Evolutionary conservation across 768 basidiomycete species (phyloP).

Genomic region (Boletus eberwhitei): DNA sequence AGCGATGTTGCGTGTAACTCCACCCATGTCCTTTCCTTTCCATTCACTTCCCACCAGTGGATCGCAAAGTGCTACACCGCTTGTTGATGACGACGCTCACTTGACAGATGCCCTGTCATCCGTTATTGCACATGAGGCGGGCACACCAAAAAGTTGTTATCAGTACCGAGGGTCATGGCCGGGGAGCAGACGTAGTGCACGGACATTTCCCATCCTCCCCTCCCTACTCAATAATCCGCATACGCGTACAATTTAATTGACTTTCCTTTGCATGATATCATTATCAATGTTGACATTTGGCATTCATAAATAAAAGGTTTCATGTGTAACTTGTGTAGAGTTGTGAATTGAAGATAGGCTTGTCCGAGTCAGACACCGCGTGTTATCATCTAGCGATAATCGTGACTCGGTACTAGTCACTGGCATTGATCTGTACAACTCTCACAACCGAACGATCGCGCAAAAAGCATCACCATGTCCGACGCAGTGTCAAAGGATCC

Average conservation of each 20-base stretch:
- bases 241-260: constrained; percentile 22
- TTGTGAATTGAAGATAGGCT: not conserved
- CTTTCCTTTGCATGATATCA: constrained; percentile 28
- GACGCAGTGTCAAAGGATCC: constrained; percentile 25
- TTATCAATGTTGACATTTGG: constrained; percentile 20
- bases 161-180: constrained; percentile 26
- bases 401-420: not conserved
- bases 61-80: not conserved
- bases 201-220: constrained; percentile 32
- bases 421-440: not conserved
- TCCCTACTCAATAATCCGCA: constrained; percentile 26
- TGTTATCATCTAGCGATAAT: not conserved
- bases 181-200: constrained; percentile 38
- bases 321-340: constrained; percentile 4
- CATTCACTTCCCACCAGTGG: not conserved
- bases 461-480: constrained; percentile 15
- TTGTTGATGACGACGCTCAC: constrained; percentile 2
- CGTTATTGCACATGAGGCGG: not conserved
- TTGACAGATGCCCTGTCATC: not conserved
- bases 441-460: not conserved
- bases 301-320: constrained; percentile 9
- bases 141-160: constrained; percentile 22
- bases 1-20: not conserved
- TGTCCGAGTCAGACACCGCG: not conserved
- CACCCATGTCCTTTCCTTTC: not conserved